phyloP scores from a whole-genome alignment of 2,329 filamentous ascomycete species.

The Botrytis elliptica region DNA sequence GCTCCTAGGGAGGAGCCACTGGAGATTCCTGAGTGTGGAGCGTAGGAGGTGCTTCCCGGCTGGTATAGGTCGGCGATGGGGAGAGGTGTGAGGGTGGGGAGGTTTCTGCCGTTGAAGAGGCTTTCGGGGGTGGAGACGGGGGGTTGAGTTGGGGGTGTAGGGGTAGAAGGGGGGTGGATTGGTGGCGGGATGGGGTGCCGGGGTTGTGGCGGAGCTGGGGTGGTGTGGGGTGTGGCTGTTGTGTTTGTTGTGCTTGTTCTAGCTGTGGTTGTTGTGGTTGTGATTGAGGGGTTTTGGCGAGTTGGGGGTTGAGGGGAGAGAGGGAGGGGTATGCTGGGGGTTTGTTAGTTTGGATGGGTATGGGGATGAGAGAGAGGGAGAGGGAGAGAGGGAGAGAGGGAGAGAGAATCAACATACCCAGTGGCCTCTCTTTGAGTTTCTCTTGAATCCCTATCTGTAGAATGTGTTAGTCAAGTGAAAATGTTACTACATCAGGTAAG shows the following conservation, averaged over 20 bases:
- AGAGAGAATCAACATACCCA: background rate
- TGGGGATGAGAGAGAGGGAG: too few species aligned
- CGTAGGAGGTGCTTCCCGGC: background rate
- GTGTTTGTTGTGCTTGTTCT: background rate
- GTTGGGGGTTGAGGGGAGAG: too few species aligned
- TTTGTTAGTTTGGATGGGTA: background rate
- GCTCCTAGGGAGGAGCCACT: background rate
- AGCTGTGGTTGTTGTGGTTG: background rate
- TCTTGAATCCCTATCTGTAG: background rate
- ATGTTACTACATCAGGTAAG: background rate
- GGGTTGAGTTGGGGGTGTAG: background rate
- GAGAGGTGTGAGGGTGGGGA: background rate
- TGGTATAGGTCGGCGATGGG: background rate
- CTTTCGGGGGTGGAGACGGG: background rate
- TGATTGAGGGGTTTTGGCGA: too few species aligned
- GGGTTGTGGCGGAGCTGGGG: background rate
- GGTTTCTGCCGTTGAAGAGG: background rate
- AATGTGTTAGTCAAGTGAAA: background rate
- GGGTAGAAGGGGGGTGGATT: background rate
- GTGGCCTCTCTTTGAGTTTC: background rate
- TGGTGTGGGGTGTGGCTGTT: too few species aligned
- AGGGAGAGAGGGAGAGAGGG: background rate
- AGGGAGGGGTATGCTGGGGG: background rate
- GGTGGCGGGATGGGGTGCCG: background rate
- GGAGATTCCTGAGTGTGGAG: rapidly evolving